Base-by-base conservation (phyloP, 2,329 filamentous ascomycete genomes). In the Phyllosticta citriasiana region DNA sequence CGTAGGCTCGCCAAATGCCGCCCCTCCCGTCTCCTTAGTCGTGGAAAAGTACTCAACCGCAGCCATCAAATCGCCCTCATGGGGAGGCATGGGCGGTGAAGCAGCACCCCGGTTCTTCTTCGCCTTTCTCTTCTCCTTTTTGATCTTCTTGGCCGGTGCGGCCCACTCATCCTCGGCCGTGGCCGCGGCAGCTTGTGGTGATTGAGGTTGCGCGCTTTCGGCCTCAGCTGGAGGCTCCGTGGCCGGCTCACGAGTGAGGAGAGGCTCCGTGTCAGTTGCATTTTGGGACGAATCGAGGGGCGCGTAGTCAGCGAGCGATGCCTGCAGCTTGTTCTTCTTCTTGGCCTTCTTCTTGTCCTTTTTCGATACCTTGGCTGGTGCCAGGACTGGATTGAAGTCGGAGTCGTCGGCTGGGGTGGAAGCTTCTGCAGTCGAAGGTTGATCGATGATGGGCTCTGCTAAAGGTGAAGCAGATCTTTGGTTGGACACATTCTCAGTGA, bases 61-160 rank as follows among this genome's bases (percentile, higher is more conserved):
- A n/a, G 40, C 40, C 40, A 47, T 47, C 40, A 47, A n/a, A 47
- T 47, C 40, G 6, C 40, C 40, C 14, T 47, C 40, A 7, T 47
- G 40, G 2, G 40, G 40, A 47, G 40, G 40, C 40, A 47, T n/a
- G 4, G 40, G 40, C 40, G 58, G 58, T 9, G 58, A 51, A 35
- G 40, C 24, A n/a, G 35, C 30, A n/a, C 58, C 53, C 27, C 30
- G 14, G 61, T 72, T 72, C 59, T 72, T 74, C 66, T 71, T 75
- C 4, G 67, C 68, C 33, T 73, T 69, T 24, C 60, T 64, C 64
- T 67, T 68, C 1, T 66, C 64, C 62, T 75, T 77, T 62, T 74
- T 75, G 54, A 64, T 68, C 40, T 72, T 64, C 22, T 69, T 70
- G 10, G 62, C 63, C 16, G 64, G 47, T 1, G 51, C 55, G 6